Evolutionary conservation across 176 grass and related monocot species (phyloP).

Genomic region (Cymbopogon citratus): DNA sequence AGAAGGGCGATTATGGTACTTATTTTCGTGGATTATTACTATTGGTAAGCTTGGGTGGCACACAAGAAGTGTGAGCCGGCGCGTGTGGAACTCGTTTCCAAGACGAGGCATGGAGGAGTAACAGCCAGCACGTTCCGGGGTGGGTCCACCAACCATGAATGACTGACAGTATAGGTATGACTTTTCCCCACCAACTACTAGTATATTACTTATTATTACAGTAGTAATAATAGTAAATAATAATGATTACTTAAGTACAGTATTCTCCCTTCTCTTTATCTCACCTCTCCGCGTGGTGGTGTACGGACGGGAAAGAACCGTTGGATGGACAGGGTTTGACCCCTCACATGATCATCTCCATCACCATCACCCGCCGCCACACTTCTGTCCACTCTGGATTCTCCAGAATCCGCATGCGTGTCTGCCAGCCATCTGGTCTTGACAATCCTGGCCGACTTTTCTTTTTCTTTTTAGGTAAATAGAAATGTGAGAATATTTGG

Average conservation of each 20-base stretch:
- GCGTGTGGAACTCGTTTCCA: neutral
- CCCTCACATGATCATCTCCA: neutral
- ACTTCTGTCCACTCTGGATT: neutral
- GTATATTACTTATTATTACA: no score
- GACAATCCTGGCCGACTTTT: neutral
- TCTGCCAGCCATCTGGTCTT: neutral
- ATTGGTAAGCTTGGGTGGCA: no score
- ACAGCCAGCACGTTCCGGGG: neutral
- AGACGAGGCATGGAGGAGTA: neutral
- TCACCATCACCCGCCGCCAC: no score
- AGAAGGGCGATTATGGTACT: neutral
- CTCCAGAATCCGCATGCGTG: neutral
- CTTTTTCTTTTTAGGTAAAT: no score
- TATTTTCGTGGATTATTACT: neutral
- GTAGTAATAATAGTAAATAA: no score
- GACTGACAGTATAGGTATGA: neutral
- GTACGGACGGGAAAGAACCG: conserved; percentile 25
- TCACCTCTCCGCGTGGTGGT: neutral
- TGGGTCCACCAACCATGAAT: conserved; percentile 7
- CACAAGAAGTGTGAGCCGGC: neutral
- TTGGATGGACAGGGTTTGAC: conserved; percentile 23
- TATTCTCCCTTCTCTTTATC: no score
- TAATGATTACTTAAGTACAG: no score
- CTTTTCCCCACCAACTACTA: neutral
- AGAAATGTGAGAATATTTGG: no score